Percentiles rank a stretch among this genome's conserved stretches.
Evolutionary conservation across 2,329 filamentous ascomycete species (phyloP).

Genomic region (Stagonosporopsis vannaccii): DNA sequence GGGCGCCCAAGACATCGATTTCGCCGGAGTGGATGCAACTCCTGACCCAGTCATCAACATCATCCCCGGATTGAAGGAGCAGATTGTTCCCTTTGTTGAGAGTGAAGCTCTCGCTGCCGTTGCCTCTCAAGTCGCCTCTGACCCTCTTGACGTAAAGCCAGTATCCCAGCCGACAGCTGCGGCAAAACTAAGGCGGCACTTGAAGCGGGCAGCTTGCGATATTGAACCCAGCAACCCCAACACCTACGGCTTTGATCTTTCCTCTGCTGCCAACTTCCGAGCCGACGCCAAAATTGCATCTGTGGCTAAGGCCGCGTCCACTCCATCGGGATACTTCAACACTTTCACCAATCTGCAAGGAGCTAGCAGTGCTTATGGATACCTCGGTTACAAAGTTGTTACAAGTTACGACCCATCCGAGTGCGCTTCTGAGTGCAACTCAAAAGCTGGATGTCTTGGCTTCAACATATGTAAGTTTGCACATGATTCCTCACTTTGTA

Average conservation of each 20-base stretch:
- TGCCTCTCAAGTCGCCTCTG: not conserved
- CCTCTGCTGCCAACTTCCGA: slow-evolving; percentile 1
- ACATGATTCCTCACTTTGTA: not conserved
- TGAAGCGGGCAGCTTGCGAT: slow-evolving; percentile 5
- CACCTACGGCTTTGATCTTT: slow-evolving; percentile 1
- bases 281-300: slow-evolving; percentile 1
- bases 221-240: slow-evolving; percentile 1
- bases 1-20: slow-evolving; percentile 6
- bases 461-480: slow-evolving; percentile 4
- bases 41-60: slow-evolving; percentile 3
- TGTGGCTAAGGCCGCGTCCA: not conserved
- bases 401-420: not conserved
- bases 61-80: slow-evolving; percentile 1
- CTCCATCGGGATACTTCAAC: slow-evolving; percentile 1
- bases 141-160: slow-evolving; percentile 3
- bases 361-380: not conserved
- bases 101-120: not conserved
- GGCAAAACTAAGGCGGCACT: not conserved
- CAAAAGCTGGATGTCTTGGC: not conserved
- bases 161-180: not conserved
- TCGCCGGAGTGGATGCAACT: slow-evolving; percentile 2
- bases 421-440: not conserved
- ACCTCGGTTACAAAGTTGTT: not conserved
- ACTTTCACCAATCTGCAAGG: slow-evolving; percentile 1
- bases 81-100: not conserved